Evolutionary conservation across 2,329 filamentous ascomycete species (phyloP).

Genomic region (Cercospora brassicicola): DNA sequence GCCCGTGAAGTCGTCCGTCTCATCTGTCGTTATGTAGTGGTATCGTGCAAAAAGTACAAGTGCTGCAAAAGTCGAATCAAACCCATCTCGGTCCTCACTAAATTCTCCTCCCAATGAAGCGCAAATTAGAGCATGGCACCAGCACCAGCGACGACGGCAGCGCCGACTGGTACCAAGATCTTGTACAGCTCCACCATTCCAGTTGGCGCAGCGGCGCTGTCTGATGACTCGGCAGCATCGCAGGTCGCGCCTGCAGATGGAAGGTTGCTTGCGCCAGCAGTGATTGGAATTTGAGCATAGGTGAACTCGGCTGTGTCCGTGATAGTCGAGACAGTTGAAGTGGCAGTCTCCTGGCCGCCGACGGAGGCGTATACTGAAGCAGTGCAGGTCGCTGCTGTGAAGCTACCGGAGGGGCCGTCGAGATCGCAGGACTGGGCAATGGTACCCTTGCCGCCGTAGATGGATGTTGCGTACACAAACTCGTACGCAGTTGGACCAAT

Average conservation of each 20-base stretch:
- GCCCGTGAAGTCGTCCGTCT: not conserved
- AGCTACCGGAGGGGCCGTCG: constrained; percentile 7
- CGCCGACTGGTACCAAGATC: constrained; percentile 15
- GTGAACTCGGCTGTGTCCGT: constrained; percentile 11
- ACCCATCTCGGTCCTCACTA: not conserved
- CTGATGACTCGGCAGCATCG: not conserved
- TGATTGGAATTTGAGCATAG: constrained; percentile 12
- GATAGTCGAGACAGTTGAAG: constrained; percentile 3
- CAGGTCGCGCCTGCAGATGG: constrained; percentile 8
- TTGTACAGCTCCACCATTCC: constrained; percentile 12
- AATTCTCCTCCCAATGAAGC: not conserved
- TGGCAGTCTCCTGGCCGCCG: constrained; percentile 4
- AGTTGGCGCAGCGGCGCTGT: constrained; percentile 9
- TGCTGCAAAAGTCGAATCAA: not conserved
- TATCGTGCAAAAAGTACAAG: constrained; percentile 2
- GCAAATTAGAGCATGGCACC: constrained; percentile 10
- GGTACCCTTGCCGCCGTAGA: not conserved
- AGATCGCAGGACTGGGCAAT: constrained; percentile 14
- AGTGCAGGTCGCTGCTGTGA: constrained; percentile 5
- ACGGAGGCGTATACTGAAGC: constrained; percentile 7
- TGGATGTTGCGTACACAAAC: constrained; percentile 12
- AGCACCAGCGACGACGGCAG: constrained; percentile 14
- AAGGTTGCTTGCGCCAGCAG: constrained; percentile 1
- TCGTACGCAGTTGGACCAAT: constrained; percentile 13
- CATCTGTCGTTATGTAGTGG: constrained; percentile 7